phyloP scores from a whole-genome alignment of 108 stramenopile species.

The Cyclotella atomus region DNA sequence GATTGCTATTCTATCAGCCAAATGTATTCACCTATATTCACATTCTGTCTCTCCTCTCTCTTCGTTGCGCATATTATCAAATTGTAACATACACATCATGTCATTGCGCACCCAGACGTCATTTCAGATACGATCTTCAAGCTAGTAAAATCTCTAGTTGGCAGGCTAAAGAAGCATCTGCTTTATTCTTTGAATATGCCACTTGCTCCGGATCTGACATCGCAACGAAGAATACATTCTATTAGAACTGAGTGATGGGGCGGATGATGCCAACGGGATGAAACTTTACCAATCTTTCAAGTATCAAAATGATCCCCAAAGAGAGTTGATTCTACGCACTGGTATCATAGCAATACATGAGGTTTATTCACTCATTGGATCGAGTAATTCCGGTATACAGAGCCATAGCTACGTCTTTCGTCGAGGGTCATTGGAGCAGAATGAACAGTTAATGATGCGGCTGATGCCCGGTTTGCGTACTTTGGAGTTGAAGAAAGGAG shows the following conservation, averaged over 20 bases:
- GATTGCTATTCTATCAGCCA: background rate
- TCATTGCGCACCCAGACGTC: background rate
- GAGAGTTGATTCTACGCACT: background rate
- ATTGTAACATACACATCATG: too few relatives aligned
- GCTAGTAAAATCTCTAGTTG: background rate
- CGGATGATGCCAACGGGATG: background rate
- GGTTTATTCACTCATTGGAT: background rate
- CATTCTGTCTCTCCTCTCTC: background rate
- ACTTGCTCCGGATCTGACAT: background rate
- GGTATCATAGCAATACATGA: background rate
- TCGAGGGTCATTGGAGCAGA: background rate
- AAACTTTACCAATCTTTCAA: conserved; percentile 7
- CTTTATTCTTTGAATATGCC: background rate
- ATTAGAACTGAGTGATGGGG: conserved; percentile 1
- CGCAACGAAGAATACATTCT: background rate
- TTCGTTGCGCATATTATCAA: background rate
- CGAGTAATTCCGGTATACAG: conserved; percentile 2
- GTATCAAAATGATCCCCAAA: conserved; percentile 10
- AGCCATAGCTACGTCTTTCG: background rate
- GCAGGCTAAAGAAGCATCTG: background rate
- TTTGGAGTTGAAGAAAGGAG: background rate
- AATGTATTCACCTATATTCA: background rate
- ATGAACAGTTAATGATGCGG: background rate
- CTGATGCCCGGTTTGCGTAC: background rate
- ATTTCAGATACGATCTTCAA: conserved; percentile 6